These are phyloP conservation scores for Rhodosporidiobolus odoratus DNA, from an alignment of 768 basidiomycete species.

Conservation along the genomic window DNA sequence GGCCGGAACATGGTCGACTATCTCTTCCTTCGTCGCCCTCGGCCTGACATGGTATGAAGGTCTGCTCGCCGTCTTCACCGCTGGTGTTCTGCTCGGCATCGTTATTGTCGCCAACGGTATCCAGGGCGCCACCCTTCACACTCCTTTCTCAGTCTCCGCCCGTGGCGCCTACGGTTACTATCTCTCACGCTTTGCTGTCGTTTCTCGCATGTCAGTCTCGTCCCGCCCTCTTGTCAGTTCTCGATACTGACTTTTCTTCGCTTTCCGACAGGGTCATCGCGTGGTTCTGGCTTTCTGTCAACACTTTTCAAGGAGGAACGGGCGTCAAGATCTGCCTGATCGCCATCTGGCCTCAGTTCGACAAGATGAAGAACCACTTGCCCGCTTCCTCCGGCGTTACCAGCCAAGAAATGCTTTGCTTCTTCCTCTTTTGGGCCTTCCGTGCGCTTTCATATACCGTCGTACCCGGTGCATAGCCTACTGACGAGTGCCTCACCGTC, in stretches of 20 bases:
- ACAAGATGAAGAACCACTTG: slow-evolving; percentile 26
- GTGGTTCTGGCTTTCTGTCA: slow-evolving; percentile 33
- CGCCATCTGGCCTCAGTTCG: slow-evolving; percentile 34
- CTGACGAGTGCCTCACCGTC: too few relatives aligned
- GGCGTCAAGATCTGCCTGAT: slow-evolving; percentile 26
- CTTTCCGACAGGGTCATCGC: slow-evolving; percentile 24
- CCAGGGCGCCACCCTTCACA: slow-evolving; percentile 1
- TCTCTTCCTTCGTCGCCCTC: slow-evolving; percentile 27
- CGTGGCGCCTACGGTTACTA: slow-evolving; percentile 24
- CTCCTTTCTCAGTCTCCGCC: slow-evolving; percentile 28
- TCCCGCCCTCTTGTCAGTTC: too few relatives aligned
- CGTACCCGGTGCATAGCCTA: background rate
- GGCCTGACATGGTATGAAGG: slow-evolving; percentile 36
- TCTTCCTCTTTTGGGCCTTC: slow-evolving; percentile 35
- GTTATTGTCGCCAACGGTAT: slow-evolving; percentile 26
- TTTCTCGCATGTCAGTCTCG: slow-evolving; percentile 1
- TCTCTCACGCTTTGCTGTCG: slow-evolving; percentile 30
- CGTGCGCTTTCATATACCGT: background rate
- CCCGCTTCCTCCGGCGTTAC: slow-evolving; percentile 27
- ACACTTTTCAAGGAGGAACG: slow-evolving; percentile 23
- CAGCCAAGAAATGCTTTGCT: slow-evolving; percentile 28
- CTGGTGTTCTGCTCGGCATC: slow-evolving; percentile 16
- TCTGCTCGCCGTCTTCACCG: slow-evolving; percentile 28
- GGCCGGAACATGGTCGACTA: slow-evolving; percentile 14
- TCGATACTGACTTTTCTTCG: background rate